These are phyloP conservation scores for Elongisporangium undulatum DNA, from an alignment of 352 stramenopile genomes.

Conservation along the genomic window DNA sequence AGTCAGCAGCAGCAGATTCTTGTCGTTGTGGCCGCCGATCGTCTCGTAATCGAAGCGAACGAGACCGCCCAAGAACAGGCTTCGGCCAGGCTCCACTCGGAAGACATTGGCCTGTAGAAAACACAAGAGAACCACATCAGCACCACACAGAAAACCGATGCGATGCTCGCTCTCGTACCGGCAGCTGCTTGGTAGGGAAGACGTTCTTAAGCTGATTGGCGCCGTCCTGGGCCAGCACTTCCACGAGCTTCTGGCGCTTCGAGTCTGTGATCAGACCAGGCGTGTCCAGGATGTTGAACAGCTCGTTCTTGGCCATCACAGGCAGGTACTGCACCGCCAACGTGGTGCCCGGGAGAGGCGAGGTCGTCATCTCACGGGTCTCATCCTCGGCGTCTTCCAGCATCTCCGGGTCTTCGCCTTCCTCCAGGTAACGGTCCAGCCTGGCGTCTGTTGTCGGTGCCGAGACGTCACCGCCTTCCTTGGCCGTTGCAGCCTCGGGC, in stretches of 20 bases:
- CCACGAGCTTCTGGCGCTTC: constrained; percentile 75
- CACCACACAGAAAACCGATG: background rate
- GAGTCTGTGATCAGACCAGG: constrained; percentile 73
- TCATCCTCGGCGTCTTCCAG: constrained; percentile 63
- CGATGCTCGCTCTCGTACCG: constrained; percentile 21
- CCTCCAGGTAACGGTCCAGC: constrained; percentile 37
- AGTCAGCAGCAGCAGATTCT: constrained; percentile 67
- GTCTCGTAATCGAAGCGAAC: constrained; percentile 75
- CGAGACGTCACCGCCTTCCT: background rate
- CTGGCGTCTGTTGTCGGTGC: background rate
- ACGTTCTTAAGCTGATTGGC: constrained; percentile 65
- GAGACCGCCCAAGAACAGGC: constrained; percentile 74
- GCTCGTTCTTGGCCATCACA: constrained; percentile 73
- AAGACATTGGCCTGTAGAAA: constrained; percentile 55
- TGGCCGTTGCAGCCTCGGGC: background rate
- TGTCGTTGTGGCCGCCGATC: constrained; percentile 24
- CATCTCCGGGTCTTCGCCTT: constrained; percentile 62
- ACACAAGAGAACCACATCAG: background rate
- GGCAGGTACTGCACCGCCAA: constrained; percentile 79
- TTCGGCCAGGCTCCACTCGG: constrained; percentile 58
- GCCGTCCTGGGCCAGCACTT: constrained; percentile 68
- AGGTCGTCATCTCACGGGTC: constrained; percentile 81
- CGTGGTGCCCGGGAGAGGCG: constrained; percentile 88
- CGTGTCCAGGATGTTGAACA: constrained; percentile 81
- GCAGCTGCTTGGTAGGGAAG: constrained; percentile 70